These are phyloP conservation scores for Inosperma sp. DNA, from an alignment of 768 basidiomycete species.

Conservation along the genomic window DNA sequence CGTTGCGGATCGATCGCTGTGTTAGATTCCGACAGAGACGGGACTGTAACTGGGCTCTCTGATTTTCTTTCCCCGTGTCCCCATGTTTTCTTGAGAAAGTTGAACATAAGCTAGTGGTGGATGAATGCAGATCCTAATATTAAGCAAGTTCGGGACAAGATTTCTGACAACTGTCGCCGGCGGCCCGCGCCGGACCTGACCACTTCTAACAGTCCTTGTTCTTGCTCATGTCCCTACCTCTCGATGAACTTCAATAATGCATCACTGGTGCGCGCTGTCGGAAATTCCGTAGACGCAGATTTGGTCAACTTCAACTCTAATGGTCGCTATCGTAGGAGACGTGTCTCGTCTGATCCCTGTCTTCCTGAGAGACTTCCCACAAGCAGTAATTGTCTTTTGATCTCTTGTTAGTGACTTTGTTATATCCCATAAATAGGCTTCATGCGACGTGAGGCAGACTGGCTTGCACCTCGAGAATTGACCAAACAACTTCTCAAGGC, in stretches of 20 bases:
- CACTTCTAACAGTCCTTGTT: constrained; percentile 1
- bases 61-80: constrained; percentile 31
- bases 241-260: constrained; percentile 54
- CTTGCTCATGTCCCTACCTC: background rate
- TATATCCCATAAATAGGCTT: constrained; percentile 43
- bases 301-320: constrained; percentile 9
- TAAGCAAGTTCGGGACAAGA: background rate
- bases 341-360: constrained; percentile 48
- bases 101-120: constrained; percentile 37
- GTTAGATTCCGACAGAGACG: background rate
- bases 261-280: constrained; percentile 32
- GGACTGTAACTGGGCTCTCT: constrained; percentile 13
- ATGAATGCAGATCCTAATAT: background rate
- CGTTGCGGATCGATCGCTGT: background rate
- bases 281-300: constrained; percentile 22
- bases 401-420: background rate
- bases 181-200: background rate
- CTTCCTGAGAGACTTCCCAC: constrained; percentile 69
- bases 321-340: constrained; percentile 30
- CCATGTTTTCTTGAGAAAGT: constrained; percentile 49
- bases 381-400: constrained; percentile 40
- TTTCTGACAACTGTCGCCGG: background rate
- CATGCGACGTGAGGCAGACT: constrained; percentile 65
- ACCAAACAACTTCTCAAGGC: constrained; percentile 42
- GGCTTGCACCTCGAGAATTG: constrained; percentile 52